These are phyloP conservation scores for Penicillium capsulatum DNA, from an alignment of 2,329 filamentous ascomycete genomes.

Conservation along the genomic window DNA sequence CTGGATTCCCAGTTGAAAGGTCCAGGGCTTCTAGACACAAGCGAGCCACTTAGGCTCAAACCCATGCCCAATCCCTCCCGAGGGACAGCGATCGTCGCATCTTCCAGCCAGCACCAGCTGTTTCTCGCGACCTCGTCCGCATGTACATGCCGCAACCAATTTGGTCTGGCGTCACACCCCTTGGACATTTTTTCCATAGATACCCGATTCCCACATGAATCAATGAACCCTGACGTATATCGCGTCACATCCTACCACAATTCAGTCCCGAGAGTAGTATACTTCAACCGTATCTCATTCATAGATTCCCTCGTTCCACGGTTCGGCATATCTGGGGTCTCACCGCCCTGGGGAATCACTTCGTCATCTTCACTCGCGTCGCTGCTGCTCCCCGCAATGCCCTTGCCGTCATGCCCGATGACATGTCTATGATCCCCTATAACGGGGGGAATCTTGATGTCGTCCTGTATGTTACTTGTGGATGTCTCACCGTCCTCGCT, in stretches of 20 bases:
- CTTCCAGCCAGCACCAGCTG: no score
- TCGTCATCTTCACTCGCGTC: not conserved
- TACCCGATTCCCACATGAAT: slow-evolving; percentile 3
- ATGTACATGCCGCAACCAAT: no score
- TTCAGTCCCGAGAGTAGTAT: no score
- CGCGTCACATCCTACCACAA: no score
- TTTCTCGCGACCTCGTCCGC: no score
- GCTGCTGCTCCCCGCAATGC: slow-evolving; percentile 8
- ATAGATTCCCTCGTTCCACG: not conserved
- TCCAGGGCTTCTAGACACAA: no score
- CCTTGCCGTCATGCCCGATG: slow-evolving; percentile 30
- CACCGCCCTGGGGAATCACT: slow-evolving; percentile 11
- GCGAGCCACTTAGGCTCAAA: no score
- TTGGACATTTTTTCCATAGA: not conserved
- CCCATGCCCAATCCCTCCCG: no score
- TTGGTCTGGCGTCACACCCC: slow-evolving; percentile 1
- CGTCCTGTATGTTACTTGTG: slow-evolving; percentile 39
- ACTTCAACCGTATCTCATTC: no score
- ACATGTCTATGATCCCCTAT: slow-evolving; percentile 44
- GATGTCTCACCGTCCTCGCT: slow-evolving; percentile 7
- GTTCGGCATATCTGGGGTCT: slow-evolving; percentile 5
- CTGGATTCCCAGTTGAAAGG: no score
- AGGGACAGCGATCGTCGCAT: no score
- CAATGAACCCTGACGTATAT: no score
- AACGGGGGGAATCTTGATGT: slow-evolving; percentile 42